A percentile compares a stretch with the other conserved stretches of the same genome.
phyloP scores from a whole-genome alignment of 768 basidiomycete genomes.

The Lactifluus hygrophoroides region DNA sequence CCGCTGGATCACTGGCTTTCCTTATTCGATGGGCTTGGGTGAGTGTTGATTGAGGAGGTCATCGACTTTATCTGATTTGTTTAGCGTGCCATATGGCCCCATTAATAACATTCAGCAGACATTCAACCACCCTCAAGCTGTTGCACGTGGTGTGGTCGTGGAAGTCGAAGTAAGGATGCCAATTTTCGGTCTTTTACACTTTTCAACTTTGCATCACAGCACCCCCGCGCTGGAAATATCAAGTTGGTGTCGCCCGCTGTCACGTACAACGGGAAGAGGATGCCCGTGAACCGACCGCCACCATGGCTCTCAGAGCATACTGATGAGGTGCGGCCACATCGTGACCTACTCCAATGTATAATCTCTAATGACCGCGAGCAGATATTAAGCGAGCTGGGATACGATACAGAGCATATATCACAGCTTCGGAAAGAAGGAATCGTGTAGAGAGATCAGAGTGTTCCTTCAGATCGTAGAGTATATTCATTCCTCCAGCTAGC shows the following conservation, averaged over 20 bases:
- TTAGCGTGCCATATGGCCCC: slow-evolving; percentile 76
- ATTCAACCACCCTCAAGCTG: slow-evolving; percentile 80
- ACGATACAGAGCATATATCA: slow-evolving; percentile 10
- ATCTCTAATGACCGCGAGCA: neutral
- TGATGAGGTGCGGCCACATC: slow-evolving; percentile 25
- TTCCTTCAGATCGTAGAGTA: neutral
- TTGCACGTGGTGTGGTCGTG: slow-evolving; percentile 64
- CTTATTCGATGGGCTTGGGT: slow-evolving; percentile 73
- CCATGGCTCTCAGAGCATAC: slow-evolving; percentile 40
- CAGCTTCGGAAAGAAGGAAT: slow-evolving; percentile 13
- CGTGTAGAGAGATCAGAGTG: slow-evolving; percentile 9
- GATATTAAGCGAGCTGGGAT: slow-evolving; percentile 15
- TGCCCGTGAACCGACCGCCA: slow-evolving; percentile 33
- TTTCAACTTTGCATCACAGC: slow-evolving; percentile 8
- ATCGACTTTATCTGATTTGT: neutral
- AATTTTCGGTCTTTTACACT: too few species aligned
- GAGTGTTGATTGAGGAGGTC: slow-evolving; percentile 22
- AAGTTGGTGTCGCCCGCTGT: slow-evolving; percentile 35
- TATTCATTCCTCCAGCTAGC: too few species aligned
- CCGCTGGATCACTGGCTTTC: slow-evolving; percentile 68
- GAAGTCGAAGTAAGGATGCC: slow-evolving; percentile 61
- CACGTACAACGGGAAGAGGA: slow-evolving; percentile 32
- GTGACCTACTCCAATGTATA: neutral
- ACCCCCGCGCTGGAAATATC: slow-evolving; percentile 35
- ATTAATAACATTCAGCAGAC: slow-evolving; percentile 89